Evolutionary conservation across 225 moss, liverwort and hornwort genomes (phyloP), one percentile per base, ranked within the genome.

Genomic region (Bryoerythrophyllum caledonicum): DNA sequence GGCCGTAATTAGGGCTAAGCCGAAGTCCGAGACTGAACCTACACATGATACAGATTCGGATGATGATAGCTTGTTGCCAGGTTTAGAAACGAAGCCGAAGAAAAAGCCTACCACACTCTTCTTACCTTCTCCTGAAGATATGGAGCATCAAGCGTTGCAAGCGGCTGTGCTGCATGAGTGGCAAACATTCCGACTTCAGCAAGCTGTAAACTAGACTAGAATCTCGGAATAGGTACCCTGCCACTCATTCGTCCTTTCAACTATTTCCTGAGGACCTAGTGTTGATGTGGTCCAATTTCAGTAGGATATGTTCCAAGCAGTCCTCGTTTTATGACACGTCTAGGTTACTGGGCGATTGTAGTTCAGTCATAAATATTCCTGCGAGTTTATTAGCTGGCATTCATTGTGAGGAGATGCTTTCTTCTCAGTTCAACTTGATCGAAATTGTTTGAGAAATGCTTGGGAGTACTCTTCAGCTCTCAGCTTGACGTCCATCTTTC

Each of bases 111-210:
- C 90, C 28, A 95, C 95, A 16, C 85, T 95, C 68, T 87, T 89
- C 60, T 67, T 87, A 77, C 89, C 88, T 57, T 91, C 93, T 48
- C 88, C 95, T 62, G 95, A 95, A 82, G 95, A 95, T 77, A 93
- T 95, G 79, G 93, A 93, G 85, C 95, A 95, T 76, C 91, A 87
- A 70, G 95, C 95, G 65, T 78, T 95, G 79, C 95, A 95, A 83
- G 85, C 95, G 74, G 93, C 95, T 74, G 95, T 95, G 21, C 83
- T 95, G 25, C 95, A 96, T 76, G 90, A 93, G 76, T 96, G 95
- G 91, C 86, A 90, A 57, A 81, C 62, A 65, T 91, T 96, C 59
- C 91, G 91, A 60, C 80, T 76, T 52, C 90, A 90, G 68, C 89
- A 91, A 69, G 53, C 55, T 85, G 87, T 85, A 80, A 74, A 80